These are phyloP conservation scores for Cercospora zeae-maydis DNA, from an alignment of 2,329 filamentous ascomycete species.

Conservation along the genomic window DNA sequence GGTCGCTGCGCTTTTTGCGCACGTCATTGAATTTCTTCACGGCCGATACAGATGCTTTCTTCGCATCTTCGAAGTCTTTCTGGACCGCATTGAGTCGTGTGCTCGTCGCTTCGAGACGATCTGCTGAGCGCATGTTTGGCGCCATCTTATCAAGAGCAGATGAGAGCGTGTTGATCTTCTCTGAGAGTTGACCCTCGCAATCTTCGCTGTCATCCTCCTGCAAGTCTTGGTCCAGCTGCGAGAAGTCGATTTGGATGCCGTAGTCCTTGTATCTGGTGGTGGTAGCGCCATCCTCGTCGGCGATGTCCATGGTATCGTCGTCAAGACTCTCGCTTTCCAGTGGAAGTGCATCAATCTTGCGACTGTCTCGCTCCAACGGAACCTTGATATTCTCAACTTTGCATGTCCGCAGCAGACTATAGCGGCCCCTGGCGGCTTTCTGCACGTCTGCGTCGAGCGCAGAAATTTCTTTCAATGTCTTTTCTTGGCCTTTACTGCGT, in stretches of 20 bases:
- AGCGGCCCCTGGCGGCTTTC: constrained; percentile 77
- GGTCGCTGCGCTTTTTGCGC: constrained; percentile 76
- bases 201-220: constrained; percentile 70
- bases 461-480: constrained; percentile 68
- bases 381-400: constrained; percentile 90
- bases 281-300: constrained; percentile 58
- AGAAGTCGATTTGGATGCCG: constrained; percentile 86
- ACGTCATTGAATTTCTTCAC: constrained; percentile 81
- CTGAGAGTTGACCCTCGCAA: constrained; percentile 70
- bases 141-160: constrained; percentile 88
- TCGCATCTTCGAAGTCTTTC: constrained; percentile 83
- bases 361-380: constrained; percentile 69
- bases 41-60: constrained; percentile 66
- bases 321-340: constrained; percentile 71
- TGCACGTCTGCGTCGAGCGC: constrained; percentile 81
- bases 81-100: constrained; percentile 78
- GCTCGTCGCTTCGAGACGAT: constrained; percentile 83
- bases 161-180: constrained; percentile 70
- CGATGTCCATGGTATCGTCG: constrained; percentile 91
- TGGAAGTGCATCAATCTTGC: constrained; percentile 72
- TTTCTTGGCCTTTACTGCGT: constrained; percentile 78
- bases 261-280: constrained; percentile 71
- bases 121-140: constrained; percentile 93
- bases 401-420: constrained; percentile 79
- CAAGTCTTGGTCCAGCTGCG: constrained; percentile 74